phyloP scores from a whole-genome alignment of 225 moss, liverwort and hornwort genomes.

The Anthoceros angustus region DNA sequence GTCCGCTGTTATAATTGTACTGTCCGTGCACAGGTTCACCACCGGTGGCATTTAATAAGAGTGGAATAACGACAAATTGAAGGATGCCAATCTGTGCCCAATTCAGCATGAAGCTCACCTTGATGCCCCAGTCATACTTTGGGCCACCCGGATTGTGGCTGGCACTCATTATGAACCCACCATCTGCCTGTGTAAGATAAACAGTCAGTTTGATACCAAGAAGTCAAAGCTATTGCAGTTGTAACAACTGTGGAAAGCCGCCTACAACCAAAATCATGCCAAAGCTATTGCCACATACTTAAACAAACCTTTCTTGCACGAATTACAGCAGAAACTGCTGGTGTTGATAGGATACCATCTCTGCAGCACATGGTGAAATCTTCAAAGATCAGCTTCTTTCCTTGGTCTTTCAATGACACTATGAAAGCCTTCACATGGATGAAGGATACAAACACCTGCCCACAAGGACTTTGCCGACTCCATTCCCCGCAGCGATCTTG shows the following conservation, averaged over 20 bases:
- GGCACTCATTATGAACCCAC: slow-evolving; percentile 98
- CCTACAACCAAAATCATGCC: too few species aligned
- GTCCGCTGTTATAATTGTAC: slow-evolving; percentile 87
- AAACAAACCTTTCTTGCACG: slow-evolving; percentile 39
- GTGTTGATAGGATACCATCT: slow-evolving; percentile 69
- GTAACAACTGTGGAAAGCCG: too few species aligned
- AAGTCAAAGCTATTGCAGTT: too few species aligned
- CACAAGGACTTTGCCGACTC: slow-evolving; percentile 62
- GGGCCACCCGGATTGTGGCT: slow-evolving; percentile 97
- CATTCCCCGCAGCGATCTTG: slow-evolving; percentile 85
- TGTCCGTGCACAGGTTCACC: slow-evolving; percentile 6
- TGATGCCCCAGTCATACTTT: slow-evolving; percentile 91
- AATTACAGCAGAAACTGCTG: slow-evolving; percentile 88
- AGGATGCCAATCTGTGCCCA: neutral
- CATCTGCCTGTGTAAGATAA: slow-evolving; percentile 32
- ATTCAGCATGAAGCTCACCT: slow-evolving; percentile 13
- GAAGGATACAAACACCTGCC: slow-evolving; percentile 23
- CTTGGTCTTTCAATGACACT: neutral
- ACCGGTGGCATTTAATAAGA: neutral
- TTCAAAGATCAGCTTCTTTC: slow-evolving; percentile 2
- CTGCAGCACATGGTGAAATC: slow-evolving; percentile 8
- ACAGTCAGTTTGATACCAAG: neutral
- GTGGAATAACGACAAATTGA: neutral
- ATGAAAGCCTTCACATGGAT: neutral
- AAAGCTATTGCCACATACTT: too few species aligned